phyloP scores from a whole-genome alignment of 2,329 filamentous ascomycete genomes.

The Exophiala dermatitidis region DNA sequence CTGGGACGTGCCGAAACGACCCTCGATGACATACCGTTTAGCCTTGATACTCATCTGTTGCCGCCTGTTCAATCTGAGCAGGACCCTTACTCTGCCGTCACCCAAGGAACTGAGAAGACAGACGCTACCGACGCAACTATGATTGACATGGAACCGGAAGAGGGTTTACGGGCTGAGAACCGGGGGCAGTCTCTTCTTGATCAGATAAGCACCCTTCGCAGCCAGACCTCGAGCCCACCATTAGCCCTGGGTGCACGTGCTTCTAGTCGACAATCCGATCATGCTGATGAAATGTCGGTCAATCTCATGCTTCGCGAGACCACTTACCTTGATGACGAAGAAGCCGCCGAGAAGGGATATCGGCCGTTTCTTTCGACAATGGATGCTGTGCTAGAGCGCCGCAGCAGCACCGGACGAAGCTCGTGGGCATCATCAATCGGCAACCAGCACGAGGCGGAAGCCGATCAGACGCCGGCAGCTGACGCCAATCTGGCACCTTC shows the following conservation, averaged over 20 bases:
- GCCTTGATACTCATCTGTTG: conserved; percentile 20
- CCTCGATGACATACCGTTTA: conserved; percentile 15
- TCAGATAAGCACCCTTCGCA: conserved; percentile 45
- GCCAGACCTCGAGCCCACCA: conserved; percentile 38
- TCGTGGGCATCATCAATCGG: conserved; percentile 27
- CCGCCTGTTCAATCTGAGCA: conserved; percentile 7
- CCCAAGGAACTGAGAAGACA: conserved; percentile 54
- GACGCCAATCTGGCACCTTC: not conserved
- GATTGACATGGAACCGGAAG: conserved; percentile 66
- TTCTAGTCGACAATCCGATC: conserved; percentile 36
- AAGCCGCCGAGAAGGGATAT: conserved; percentile 34
- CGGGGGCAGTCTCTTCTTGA: conserved; percentile 40
- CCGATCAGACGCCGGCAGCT: not conserved
- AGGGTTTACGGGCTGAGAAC: conserved; percentile 39
- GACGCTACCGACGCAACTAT: conserved; percentile 50
- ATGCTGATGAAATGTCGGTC: conserved; percentile 49
- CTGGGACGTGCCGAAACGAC: conserved; percentile 36
- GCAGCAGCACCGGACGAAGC: conserved; percentile 12
- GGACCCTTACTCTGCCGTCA: conserved; percentile 44
- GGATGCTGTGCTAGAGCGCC: conserved; percentile 19
- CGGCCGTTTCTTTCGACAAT: conserved; percentile 27
- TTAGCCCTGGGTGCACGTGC: conserved; percentile 32
- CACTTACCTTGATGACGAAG: conserved; percentile 36
- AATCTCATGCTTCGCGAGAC: conserved; percentile 49
- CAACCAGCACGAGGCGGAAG: conserved; percentile 11